Conservation (phyloP, 495 filamentous ascomycete genomes). For the Rhizodiscina lignyota region DNA sequence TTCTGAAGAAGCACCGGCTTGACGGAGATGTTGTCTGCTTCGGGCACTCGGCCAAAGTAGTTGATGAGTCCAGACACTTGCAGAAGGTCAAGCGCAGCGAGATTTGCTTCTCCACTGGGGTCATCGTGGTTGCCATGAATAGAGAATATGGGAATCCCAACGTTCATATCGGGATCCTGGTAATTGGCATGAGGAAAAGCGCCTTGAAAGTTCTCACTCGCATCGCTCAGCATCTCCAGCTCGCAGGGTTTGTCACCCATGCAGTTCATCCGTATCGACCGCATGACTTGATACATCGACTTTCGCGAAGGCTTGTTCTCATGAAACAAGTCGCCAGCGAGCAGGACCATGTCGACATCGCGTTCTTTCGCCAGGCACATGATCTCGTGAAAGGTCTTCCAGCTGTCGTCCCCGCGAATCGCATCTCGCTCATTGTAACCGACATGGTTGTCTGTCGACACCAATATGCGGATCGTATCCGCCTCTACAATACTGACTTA, state of each 20-base stretch:
- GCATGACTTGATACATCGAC: slow-evolving; percentile 94
- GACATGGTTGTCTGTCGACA: slow-evolving; percentile 94
- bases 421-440: slow-evolving; percentile 88
- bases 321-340: slow-evolving; percentile 92
- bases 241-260: slow-evolving; percentile 90
- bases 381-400: slow-evolving; percentile 89
- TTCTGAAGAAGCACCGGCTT: slow-evolving; percentile 91
- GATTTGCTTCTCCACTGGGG: slow-evolving; percentile 71
- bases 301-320: slow-evolving; percentile 97
- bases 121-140: slow-evolving; percentile 99
- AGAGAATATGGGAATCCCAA: slow-evolving; percentile 93
- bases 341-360: slow-evolving; percentile 92
- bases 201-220: slow-evolving; percentile 68
- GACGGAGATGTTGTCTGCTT: slow-evolving; percentile 79
- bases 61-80: slow-evolving; percentile 85
- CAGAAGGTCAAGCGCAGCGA: slow-evolving; percentile 77
- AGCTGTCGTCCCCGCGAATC: slow-evolving; percentile 89
- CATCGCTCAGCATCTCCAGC: slow-evolving; percentile 87
- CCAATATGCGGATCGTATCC: slow-evolving; percentile 88
- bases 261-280: slow-evolving; percentile 80
- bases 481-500: too few relatives aligned
- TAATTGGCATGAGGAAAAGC: slow-evolving; percentile 92
- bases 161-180: slow-evolving; percentile 92
- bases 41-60: slow-evolving; percentile 84
- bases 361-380: slow-evolving; percentile 76